Evolutionary conservation across 1,284 basidiomycete genomes (phyloP).

Genomic region (Leucoagaricus sp.): DNA sequence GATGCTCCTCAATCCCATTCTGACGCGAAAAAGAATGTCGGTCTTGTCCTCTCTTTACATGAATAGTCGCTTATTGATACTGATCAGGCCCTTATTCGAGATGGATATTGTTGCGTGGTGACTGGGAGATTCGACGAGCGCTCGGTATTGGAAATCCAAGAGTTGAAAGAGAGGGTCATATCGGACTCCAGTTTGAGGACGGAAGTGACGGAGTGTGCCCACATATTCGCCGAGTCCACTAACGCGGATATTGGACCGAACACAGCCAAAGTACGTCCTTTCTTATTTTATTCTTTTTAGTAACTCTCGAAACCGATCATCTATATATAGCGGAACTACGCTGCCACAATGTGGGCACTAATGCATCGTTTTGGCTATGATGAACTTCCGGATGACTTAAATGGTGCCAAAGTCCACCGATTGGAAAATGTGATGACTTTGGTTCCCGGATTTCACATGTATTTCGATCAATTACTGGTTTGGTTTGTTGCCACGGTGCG

Average conservation of each 20-base stretch:
- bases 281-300: neutral
- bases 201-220: neutral
- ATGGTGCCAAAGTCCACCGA: conserved; percentile 26
- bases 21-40: conserved; percentile 22
- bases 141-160: conserved; percentile 5
- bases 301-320: neutral
- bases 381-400: conserved; percentile 20
- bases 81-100: conserved; percentile 24
- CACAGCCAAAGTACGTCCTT: neutral
- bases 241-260: neutral
- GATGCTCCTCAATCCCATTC: conserved; percentile 21
- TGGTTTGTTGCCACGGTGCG: conserved; percentile 24
- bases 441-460: conserved; percentile 6
- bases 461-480: conserved; percentile 19
- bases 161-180: neutral
- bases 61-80: conserved; percentile 6
- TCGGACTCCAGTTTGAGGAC: neutral
- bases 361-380: conserved; percentile 23
- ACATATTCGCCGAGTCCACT: neutral
- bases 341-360: conserved; percentile 19
- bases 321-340: conserved; percentile 5
- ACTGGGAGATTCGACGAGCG: conserved; percentile 20
- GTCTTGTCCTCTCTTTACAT: conserved; percentile 15
- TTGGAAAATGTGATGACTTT: conserved; percentile 27
- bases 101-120: conserved; percentile 24